These are phyloP conservation scores for Flaveria robusta DNA, from an alignment of 129 eudicot species.

Conservation along the genomic window DNA sequence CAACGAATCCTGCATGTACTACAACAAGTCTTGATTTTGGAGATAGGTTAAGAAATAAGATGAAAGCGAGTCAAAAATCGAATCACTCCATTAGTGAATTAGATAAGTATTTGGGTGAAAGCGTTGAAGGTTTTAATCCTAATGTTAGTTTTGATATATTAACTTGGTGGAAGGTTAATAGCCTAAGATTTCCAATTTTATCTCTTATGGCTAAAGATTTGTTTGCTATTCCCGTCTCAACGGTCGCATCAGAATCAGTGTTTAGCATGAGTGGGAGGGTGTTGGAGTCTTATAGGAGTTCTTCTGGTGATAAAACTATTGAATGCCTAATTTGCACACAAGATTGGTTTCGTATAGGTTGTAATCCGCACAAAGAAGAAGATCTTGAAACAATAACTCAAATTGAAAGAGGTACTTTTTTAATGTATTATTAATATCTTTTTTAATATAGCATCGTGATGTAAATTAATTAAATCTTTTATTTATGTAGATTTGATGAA, in stretches of 20 bases:
- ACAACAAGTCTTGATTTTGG: background rate
- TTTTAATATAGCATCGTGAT: background rate
- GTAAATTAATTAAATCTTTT: background rate
- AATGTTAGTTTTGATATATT: background rate
- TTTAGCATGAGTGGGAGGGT: background rate
- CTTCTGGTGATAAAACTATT: background rate
- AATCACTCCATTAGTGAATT: slow-evolving; percentile 6
- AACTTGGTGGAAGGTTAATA: slow-evolving; percentile 8
- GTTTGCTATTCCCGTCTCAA: background rate
- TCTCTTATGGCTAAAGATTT: background rate
- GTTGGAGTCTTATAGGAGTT: background rate
- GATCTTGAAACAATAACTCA: background rate
- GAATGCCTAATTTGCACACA: slow-evolving; percentile 2
- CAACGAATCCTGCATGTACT: background rate
- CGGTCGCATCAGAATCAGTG: background rate
- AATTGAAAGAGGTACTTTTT: background rate
- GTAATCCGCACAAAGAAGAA: background rate
- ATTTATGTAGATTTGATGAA: background rate
- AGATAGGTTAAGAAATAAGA: background rate
- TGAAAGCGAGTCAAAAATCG: background rate
- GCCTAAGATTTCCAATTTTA: slow-evolving; percentile 8
- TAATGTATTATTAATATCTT: background rate
- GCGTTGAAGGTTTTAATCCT: background rate
- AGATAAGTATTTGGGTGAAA: slow-evolving; percentile 4
- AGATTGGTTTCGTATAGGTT: slow-evolving; percentile 8